A percentile compares a stretch with the other conserved stretches of the same genome.
These are phyloP conservation scores for Tuber microsphaerosporum DNA, from an alignment of 495 filamentous ascomycete species.

Conservation along the genomic window DNA sequence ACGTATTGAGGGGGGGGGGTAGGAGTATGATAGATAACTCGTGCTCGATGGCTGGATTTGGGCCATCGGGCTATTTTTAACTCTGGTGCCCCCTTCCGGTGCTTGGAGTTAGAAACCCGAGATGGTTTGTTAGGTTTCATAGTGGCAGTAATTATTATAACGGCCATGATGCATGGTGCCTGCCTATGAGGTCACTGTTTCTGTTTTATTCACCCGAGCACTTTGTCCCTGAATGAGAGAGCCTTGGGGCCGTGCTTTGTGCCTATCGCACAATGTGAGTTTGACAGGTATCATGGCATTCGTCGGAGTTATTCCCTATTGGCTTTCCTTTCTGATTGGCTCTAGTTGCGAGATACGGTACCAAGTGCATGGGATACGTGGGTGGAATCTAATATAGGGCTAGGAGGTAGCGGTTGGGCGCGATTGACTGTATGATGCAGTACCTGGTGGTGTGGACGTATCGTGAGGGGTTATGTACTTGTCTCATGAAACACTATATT, in stretches of 20 bases:
- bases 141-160: background rate
- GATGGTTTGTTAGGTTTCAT: background rate
- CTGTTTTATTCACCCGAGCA: background rate
- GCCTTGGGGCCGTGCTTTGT: background rate
- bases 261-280: background rate
- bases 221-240: background rate
- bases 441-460: background rate
- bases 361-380: background rate
- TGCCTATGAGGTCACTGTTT: background rate
- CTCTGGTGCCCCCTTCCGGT: background rate
- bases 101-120: background rate
- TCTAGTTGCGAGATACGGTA: background rate
- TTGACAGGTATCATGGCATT: background rate
- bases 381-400: background rate
- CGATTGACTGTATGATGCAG: background rate
- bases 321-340: background rate
- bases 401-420: background rate
- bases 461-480: background rate
- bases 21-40: background rate
- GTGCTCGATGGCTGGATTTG: background rate
- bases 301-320: background rate
- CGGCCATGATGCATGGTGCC: background rate
- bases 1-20: background rate
- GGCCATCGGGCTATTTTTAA: background rate
- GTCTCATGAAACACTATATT: background rate